Base-by-base conservation (phyloP, 2,329 filamentous ascomycete genomes). In the Exophiala spinifera region DNA sequence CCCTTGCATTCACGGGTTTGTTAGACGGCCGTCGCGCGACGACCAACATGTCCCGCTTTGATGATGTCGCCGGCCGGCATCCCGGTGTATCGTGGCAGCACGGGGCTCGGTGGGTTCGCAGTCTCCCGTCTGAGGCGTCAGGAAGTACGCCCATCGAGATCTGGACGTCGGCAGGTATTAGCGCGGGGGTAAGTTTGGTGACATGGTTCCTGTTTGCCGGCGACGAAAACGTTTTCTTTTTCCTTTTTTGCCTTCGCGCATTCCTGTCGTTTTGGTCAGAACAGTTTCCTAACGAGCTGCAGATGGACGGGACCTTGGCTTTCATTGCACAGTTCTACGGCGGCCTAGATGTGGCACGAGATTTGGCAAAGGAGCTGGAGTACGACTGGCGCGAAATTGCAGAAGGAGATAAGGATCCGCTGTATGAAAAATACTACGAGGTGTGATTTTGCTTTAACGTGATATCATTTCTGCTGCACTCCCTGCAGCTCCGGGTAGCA, bases 141-240 rank as follows among this genome's bases (percentile, higher is more conserved):
- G 51, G 42, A n/a, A 17, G 36, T 4, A 21, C 14, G 14, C 36
- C 51, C 5, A 51, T 60, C 23, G 62, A 64, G 39, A 71, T 87
- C 6, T 88, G 85, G 84, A 82, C 80, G 3, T 81, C 80, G 1
- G 84, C 82, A 0, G 85, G 86, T 0, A 77, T 86, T 4, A 77
- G 76, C 48, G 83, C 84, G 1, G 84, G 84, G 15, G 36, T 39
- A 39, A 39, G 36, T 39, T 19, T 39, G 8, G 28, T 31, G 28
- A 31, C 28, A 31, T 31, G 7, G 4, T 39, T 10, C 13, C n/a
- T 39, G 5, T 39, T 25, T 25, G 23, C 23, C n/a, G n/a, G 23
- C 23, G 23, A 25, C 7, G 23, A 25, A 25, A 25, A 25, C 7
- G 3, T 39, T n/a, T 11, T 39, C 14, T 39, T n/a, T 3, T 6